These are phyloP conservation scores for Graphium sp. DNA, from an alignment of 2,329 filamentous ascomycete genomes.

Conservation along the genomic window DNA sequence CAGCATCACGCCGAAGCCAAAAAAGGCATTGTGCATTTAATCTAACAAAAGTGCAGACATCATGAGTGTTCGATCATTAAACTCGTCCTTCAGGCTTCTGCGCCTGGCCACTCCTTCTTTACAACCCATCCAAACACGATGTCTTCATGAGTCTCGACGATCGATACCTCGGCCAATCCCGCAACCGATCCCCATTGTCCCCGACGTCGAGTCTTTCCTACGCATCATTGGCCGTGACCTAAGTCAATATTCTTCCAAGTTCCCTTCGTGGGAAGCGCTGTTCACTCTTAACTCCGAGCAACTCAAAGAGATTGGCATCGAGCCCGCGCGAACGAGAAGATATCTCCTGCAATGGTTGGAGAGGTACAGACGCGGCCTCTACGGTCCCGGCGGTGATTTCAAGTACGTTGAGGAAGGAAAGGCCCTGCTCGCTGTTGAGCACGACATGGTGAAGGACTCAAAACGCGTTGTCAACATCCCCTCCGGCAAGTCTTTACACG, in stretches of 20 bases:
- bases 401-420: slow-evolving; percentile 45
- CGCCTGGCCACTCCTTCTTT: too few relatives aligned
- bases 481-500: slow-evolving; percentile 18
- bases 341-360: slow-evolving; percentile 84
- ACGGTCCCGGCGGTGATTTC: slow-evolving; percentile 72
- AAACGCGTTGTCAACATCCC: slow-evolving; percentile 40
- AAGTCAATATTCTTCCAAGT: slow-evolving; percentile 67
- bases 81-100: too few relatives aligned
- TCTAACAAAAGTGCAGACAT: too few relatives aligned
- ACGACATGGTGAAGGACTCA: slow-evolving; percentile 20
- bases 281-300: slow-evolving; percentile 68
- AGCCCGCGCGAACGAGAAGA: slow-evolving; percentile 63
- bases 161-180: slow-evolving; percentile 10
- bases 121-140: slow-evolving; percentile 20
- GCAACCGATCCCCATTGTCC: slow-evolving; percentile 66
- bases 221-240: slow-evolving; percentile 80
- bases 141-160: slow-evolving; percentile 22
- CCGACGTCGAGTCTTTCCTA: slow-evolving; percentile 73
- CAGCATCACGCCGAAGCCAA: too few relatives aligned
- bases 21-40: too few relatives aligned
- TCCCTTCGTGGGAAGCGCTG: slow-evolving; percentile 78
- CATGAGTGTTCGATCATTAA: too few relatives aligned
- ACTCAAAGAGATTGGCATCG: slow-evolving; percentile 69
- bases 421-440: slow-evolving; percentile 28
- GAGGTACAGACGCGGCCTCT: slow-evolving; percentile 60